Percentiles rank a stretch among this genome's conserved stretches.
phyloP scores from a whole-genome alignment of 495 filamentous ascomycete genomes.

The Mytilinidion resinicola region DNA sequence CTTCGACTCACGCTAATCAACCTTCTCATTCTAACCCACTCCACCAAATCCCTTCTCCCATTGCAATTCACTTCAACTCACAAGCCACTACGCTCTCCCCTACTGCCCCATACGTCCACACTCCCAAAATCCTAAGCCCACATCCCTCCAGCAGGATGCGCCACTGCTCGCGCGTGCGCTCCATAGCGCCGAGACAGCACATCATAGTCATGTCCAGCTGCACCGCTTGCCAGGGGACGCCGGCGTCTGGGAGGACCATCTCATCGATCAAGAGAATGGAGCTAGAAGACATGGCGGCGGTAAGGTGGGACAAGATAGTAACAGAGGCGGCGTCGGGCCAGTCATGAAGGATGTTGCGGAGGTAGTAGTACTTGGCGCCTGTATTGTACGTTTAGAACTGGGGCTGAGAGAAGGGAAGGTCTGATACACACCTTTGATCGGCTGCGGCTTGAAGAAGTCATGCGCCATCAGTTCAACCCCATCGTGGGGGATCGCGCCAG shows the following conservation, averaged over 20 bases:
- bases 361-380: not conserved
- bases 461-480: not conserved
- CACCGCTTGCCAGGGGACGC: not conserved
- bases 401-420: not conserved
- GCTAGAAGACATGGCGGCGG: not conserved
- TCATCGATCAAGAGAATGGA: slow-evolving; percentile 1
- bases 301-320: not conserved
- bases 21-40: no score
- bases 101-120: no score
- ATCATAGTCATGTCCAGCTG: slow-evolving; percentile 3
- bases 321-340: not conserved
- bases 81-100: no score
- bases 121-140: no score
- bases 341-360: slow-evolving; percentile 2
- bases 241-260: not conserved
- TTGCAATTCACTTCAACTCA: no score
- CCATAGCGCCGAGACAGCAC: not conserved
- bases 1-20: no score
- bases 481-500: not conserved
- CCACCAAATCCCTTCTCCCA: no score
- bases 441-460: not conserved
- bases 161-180: not conserved
- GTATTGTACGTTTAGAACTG: not conserved
- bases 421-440: not conserved
- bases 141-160: not conserved